Evolutionary conservation across 2,329 filamentous ascomycete genomes (phyloP), one percentile per base, ranked within the genome.

Genomic region (Colletotrichum tropicale): DNA sequence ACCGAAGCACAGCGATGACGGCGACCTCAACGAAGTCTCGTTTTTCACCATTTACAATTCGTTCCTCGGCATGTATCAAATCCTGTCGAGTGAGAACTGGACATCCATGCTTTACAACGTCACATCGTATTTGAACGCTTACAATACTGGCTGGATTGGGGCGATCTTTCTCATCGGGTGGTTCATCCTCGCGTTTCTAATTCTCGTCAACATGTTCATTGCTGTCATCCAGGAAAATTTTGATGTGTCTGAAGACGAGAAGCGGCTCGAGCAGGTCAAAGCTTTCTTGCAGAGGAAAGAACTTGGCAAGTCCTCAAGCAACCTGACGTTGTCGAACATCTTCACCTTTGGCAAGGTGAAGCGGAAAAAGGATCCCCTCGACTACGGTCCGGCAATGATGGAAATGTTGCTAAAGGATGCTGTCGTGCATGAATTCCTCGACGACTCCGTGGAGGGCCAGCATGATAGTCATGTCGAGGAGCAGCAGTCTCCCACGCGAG

Each of bases 141-240:
- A 89, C 78, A 89, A 93, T 52, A 98, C 95, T n/a, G 91, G 94
- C 10, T 98, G 97, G 96, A 96, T 98, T 72, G 96, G 95, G 12
- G 96, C 96, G 10, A 89, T 95, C 2, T 98, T 99, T 80, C 90
- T 98, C 79, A 95, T 98, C 77, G 90, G 96, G 79, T 99, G 97
- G 97, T 98, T 98, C 84, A 97, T 98, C 73, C 90, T 99, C 58
- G 91, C 96, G 8, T 98, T 98, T 84, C 96, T 98, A 83, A 98
- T 99, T 86, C 91, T 98, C 77, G 87, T 99, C 87, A 99, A 98
- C 82, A 99, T 99, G 97, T 99, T 99, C 88, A 98, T 99, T 94
- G 97, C 97, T 89, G 97, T 99, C 86, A 99, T 99, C 78, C 97
- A 99, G 84, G 97, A 99, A 83, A 99, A 98, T 81, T 99, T 99